Evolutionary conservation across 768 basidiomycete genomes (phyloP), one percentile per base, ranked within the genome.

Genomic region (Infundibulicybe gibba): DNA sequence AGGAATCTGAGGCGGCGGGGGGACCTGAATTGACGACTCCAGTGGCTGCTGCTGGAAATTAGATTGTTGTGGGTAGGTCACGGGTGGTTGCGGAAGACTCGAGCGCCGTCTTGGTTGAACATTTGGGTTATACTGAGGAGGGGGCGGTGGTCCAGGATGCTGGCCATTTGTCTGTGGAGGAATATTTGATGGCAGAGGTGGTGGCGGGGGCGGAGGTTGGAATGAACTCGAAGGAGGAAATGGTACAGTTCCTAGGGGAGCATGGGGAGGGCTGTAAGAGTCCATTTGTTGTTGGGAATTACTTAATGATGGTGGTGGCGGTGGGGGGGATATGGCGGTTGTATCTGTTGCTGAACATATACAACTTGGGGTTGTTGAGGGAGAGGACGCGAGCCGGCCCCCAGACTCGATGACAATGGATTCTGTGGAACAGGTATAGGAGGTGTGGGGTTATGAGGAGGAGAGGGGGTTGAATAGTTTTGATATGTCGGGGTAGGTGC

Each of bases 71-170:
- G 70, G 69, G 45, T 74, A 74, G 45, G 63, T 65, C 17, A 67
- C 52, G 11, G 74, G 80, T 19, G 74, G 77, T 30, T 72, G 72
- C 43, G 79, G 81, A 16, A 85, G 65, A 53, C 74, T 72, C 6
- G 75, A 68, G 32, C 70, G 73, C 41, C 77, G 63, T n/a, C 70
- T 61, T 10, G 66, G 55, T 10, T 60, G 50, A 38, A 51, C 51
- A 55, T 50, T 59, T 53, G 44, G 49, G 15, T 63, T 49, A 41
- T 62, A 55, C 32, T 64, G 54, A 15, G 70, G 68, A 0, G 62
- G 66, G 0, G 64, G 61, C 10, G 68, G 61, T 33, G 59, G 58
- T 30, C 61, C 58, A 5, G 58, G 62, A 15, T 31, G 40, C 13
- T 41, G 52, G 11, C 45, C 47, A 49, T 55, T 48, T 1, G 49